Evolutionary conservation across 1,284 basidiomycete species (phyloP), one percentile per base, ranked within the genome.

Genomic region (Microbotryum violaceum): DNA sequence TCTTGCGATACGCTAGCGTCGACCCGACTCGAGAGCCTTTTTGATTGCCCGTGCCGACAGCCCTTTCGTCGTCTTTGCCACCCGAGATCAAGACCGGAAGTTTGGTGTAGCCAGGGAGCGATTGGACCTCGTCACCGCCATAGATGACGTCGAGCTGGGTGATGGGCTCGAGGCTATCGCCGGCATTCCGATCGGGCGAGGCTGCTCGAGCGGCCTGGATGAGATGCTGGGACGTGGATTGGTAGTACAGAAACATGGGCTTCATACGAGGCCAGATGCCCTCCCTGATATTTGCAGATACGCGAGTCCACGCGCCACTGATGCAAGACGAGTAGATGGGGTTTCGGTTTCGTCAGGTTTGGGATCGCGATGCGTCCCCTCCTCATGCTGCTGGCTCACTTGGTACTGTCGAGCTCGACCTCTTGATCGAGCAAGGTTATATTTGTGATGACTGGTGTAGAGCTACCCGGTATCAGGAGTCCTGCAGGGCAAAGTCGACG

Each of bases 111-210:
- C 90, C 91, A 68, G 84, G 91, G 83, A 88, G 90, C 0, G 89
- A 83, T 7, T 81, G 78, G 58, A 85, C 58, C 47, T 68, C 62
- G 20, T 42, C 84, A 54, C 87, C 84, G 4, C 91, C 91, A 71
- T 85, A 93, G 0, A 88, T 75, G 2, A 93, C 79, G 72, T 93
- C 90, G n/a, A 94, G 67, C 74, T 96, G 91, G 1, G 90, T 94
- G 68, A 96, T 83, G n/a, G 69, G 65, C 51, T 70, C 67, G 49
- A 64, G 60, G 0, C 37, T 42, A 4, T 42, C 50, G 7, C 63
- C 64, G 2, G 60, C 63, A 27, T 49, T 57, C 50, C 61, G 27
- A 62, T 57, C 31, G 46, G 31, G 2, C 31, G 53, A 37, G 23
- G 21, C 49, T 51, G 23, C 66, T 42, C 37, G 64, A 12, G 66